These are phyloP conservation scores for Hamamelis virginiana DNA, from an alignment of 164 flowering plant genomes.

Conservation along the genomic window DNA sequence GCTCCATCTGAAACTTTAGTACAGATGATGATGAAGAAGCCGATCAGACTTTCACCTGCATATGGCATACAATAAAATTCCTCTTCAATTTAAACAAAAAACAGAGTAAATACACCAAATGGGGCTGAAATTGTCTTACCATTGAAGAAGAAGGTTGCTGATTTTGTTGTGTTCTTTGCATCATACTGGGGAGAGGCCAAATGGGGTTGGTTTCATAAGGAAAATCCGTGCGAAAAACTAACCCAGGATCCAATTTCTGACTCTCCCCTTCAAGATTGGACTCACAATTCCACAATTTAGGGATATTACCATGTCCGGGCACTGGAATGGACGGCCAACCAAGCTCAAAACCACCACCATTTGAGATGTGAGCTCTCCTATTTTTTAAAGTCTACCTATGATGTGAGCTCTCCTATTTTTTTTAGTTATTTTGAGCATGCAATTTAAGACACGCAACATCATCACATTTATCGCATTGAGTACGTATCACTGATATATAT, in stretches of 20 bases:
- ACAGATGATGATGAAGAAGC: constrained; percentile 51
- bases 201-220: constrained; percentile 28
- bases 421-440: no score
- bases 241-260: constrained; percentile 32
- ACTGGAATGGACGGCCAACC: constrained; percentile 17
- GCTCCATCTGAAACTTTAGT: constrained; percentile 67
- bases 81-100: neutral
- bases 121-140: constrained; percentile 26
- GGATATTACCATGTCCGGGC: constrained; percentile 21
- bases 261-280: constrained; percentile 26
- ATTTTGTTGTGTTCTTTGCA: constrained; percentile 31
- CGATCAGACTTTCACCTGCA: constrained; percentile 53
- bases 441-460: no score
- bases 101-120: constrained; percentile 2
- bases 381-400: no score
- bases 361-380: no score
- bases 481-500: no score
- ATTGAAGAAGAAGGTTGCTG: constrained; percentile 35
- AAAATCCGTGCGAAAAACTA: constrained; percentile 21
- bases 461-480: no score
- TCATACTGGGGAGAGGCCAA: constrained; percentile 27
- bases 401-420: no score
- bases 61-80: constrained; percentile 4
- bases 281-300: constrained; percentile 35
- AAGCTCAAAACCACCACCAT: constrained; percentile 9